These are phyloP conservation scores for Tilletia indica DNA, from an alignment of 1,284 basidiomycete species.

Conservation along the genomic window DNA sequence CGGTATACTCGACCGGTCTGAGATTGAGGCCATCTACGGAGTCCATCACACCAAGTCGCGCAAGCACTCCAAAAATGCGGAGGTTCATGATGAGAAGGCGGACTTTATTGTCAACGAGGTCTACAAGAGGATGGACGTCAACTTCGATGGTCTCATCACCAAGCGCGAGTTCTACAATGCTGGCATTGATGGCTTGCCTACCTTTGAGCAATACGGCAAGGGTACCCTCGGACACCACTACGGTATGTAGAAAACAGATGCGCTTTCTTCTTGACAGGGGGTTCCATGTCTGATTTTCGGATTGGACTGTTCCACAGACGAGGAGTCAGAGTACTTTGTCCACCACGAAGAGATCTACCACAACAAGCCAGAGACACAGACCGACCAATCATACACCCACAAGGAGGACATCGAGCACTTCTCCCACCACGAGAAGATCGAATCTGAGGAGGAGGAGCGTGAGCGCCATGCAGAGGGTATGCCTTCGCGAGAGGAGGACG, in stretches of 20 bases:
- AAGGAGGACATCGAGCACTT: slow-evolving; percentile 75
- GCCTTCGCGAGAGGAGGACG: slow-evolving; percentile 57
- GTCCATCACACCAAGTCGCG: slow-evolving; percentile 91
- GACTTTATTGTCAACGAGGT: slow-evolving; percentile 76
- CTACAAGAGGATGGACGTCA: slow-evolving; percentile 71
- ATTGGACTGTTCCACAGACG: slow-evolving; percentile 31
- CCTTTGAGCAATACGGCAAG: slow-evolving; percentile 65
- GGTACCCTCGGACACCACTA: slow-evolving; percentile 83
- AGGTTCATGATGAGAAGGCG: slow-evolving; percentile 79
- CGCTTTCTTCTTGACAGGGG: not conserved
- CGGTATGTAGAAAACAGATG: slow-evolving; percentile 58
- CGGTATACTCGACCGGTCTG: slow-evolving; percentile 56
- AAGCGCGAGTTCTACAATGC: slow-evolving; percentile 76
- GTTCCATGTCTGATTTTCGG: not conserved
- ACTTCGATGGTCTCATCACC: slow-evolving; percentile 74
- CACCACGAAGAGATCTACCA: slow-evolving; percentile 75
- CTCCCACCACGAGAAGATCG: slow-evolving; percentile 80
- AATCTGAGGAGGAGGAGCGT: slow-evolving; percentile 76
- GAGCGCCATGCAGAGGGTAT: slow-evolving; percentile 80
- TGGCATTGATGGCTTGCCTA: slow-evolving; percentile 75
- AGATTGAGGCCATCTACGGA: slow-evolving; percentile 64
- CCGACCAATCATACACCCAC: slow-evolving; percentile 88
- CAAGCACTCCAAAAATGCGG: slow-evolving; percentile 75
- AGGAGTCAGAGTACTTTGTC: slow-evolving; percentile 56
- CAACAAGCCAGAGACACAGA: slow-evolving; percentile 91